Base-by-base conservation (phyloP, 2,329 filamentous ascomycete genomes). In the Hymenoscyphus fructigenus region DNA sequence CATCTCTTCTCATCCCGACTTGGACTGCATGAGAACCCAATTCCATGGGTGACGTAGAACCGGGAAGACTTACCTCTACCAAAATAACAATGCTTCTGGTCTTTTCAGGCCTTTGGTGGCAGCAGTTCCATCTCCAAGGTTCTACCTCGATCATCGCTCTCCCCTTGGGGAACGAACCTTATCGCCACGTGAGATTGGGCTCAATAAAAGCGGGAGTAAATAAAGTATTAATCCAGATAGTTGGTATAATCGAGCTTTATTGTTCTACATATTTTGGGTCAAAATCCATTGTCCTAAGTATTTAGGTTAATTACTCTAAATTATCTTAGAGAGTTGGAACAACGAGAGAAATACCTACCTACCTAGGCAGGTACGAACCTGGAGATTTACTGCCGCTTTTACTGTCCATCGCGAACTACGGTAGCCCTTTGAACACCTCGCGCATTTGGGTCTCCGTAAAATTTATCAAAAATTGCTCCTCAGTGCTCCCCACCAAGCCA, bases 401-500 rank as follows among this genome's bases (percentile, higher is more conserved):
- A n/a, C n/a, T n/a, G n/a, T 20, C 6, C n/a, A n/a, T 44, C 5
- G 38, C 5, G 2, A n/a, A 26, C 47, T 53, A 53, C 47, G 47
- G 47, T 23, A 10, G 20, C 15, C 47, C 10, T 23, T 53, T 14
- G 1, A 5, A 5, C 36, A 38, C 36, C 2, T 5, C 26, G 20
- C 20, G 41, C 17, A 20, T 23, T 47, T 23, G 1, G 41, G 47
- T 26, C 47, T 9, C 47, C 47, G 47, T 53, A 50, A 53, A 53
- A 14, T 50, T 53, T 26, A 53, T 53, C 44, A 28, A 23, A 5
- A 53, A 14, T 14, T 14, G 4, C 20, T 23, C 20, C 47, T 53
- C 55, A 28, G 59, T 59, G 36, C 59, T 61, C 50, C 57, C 57
- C 53, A 64, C 57, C 29, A 59, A 20, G 44, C 57, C 62, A 59